Conservation (phyloP, 148 eudicot species). For the Hydrangea macrophylla region DNA sequence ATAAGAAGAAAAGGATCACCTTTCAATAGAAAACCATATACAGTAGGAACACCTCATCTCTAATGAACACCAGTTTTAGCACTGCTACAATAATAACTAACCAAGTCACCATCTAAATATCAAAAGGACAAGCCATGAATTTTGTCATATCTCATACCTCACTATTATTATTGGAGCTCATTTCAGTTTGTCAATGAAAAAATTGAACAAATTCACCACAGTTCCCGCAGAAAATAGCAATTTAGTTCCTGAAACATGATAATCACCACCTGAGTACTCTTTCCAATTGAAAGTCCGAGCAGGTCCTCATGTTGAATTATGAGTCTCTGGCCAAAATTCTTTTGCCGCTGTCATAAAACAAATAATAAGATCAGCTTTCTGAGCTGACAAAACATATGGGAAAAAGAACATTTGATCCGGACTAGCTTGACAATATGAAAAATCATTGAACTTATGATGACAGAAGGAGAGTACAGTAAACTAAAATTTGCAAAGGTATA, state of each 20-base stretch:
- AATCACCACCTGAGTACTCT: neutral
- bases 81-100: no score
- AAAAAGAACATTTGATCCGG: neutral
- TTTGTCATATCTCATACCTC: no score
- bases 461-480: neutral
- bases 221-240: neutral
- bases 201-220: neutral
- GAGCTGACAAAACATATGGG: neutral
- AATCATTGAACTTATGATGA: no score
- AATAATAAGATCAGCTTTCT: neutral
- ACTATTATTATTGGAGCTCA: no score
- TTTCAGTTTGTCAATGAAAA: neutral
- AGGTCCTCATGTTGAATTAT: conserved; percentile 7
- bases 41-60: no score
- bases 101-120: no score
- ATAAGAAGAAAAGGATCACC: no score
- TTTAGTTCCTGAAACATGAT: neutral
- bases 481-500: no score
- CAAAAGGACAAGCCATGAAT: no score
- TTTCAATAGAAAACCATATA: no score
- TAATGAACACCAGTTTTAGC: no score
- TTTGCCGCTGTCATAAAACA: conserved; percentile 16
- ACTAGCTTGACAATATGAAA: neutral
- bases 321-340: no score
- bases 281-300: neutral